Percentiles rank a stretch among this genome's conserved stretches.
These are phyloP conservation scores for Xylariaceae sp. DNA, from an alignment of 2,329 filamentous ascomycete species.

Conservation along the genomic window DNA sequence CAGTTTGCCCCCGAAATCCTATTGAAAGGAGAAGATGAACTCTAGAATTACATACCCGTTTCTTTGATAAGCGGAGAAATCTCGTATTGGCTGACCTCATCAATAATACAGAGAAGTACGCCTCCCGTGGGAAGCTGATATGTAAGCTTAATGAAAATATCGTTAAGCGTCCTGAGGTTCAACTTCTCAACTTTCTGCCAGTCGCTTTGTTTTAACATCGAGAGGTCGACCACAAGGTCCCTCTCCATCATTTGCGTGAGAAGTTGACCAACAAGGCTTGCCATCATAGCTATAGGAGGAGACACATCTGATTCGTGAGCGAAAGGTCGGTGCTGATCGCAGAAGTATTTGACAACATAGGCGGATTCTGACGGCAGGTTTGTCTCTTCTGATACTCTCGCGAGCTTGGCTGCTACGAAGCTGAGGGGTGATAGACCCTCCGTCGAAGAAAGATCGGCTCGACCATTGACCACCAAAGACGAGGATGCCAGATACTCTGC, in stretches of 20 bases:
- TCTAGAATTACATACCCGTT: too few species aligned
- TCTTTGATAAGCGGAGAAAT: slow-evolving; percentile 8
- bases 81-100: slow-evolving; percentile 27
- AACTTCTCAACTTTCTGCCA: slow-evolving; percentile 12
- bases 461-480: slow-evolving; percentile 19
- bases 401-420: slow-evolving; percentile 21
- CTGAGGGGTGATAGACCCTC: slow-evolving; percentile 25
- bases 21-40: too few species aligned
- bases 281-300: slow-evolving; percentile 12
- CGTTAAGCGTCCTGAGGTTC: slow-evolving; percentile 15
- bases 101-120: slow-evolving; percentile 26
- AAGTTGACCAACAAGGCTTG: slow-evolving; percentile 25
- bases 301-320: not conserved
- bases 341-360: slow-evolving; percentile 27
- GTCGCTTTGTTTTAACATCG: slow-evolving; percentile 9
- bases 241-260: slow-evolving; percentile 19
- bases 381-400: slow-evolving; percentile 7
- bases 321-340: slow-evolving; percentile 20
- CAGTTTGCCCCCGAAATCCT: too few species aligned
- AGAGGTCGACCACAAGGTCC: slow-evolving; percentile 12
- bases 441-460: slow-evolving; percentile 14
- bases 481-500: slow-evolving; percentile 9
- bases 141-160: slow-evolving; percentile 18
- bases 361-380: slow-evolving; percentile 6
- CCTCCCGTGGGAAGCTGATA: slow-evolving; percentile 11